A percentile compares a stretch with the other conserved stretches of the same genome.
phyloP scores from a whole-genome alignment of 805 yeast genomes.

The Millerozyma acaciae region DNA sequence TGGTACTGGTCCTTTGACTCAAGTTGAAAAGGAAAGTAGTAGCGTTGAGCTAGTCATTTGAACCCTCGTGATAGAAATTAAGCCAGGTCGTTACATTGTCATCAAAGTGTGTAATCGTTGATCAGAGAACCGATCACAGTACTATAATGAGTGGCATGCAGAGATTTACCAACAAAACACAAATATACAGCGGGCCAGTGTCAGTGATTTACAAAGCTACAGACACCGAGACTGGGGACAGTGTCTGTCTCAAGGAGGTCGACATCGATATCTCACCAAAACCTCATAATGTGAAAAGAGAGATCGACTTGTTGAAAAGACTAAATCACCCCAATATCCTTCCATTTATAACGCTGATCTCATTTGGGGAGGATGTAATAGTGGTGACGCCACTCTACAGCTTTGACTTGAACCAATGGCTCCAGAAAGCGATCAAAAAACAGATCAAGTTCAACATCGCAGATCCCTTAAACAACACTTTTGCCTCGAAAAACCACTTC shows the following conservation, averaged over 20 bases:
- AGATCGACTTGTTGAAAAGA: slow-evolving; percentile 23
- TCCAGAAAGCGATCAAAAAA: slow-evolving; percentile 16
- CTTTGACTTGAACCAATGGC: slow-evolving; percentile 21
- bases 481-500: slow-evolving; percentile 9
- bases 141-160: too few relatives aligned
- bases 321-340: slow-evolving; percentile 16
- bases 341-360: slow-evolving; percentile 17
- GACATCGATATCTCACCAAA: slow-evolving; percentile 32
- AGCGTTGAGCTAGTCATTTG: too few relatives aligned
- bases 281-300: slow-evolving; percentile 35
- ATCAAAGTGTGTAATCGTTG: too few relatives aligned
- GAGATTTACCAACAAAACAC: slow-evolving; percentile 15
- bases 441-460: slow-evolving; percentile 22
- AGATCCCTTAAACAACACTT: slow-evolving; percentile 15
- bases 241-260: slow-evolving; percentile 33
- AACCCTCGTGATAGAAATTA: too few relatives aligned
- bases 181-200: slow-evolving; percentile 32
- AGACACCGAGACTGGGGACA: slow-evolving; percentile 7
- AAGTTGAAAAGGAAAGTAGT: too few relatives aligned
- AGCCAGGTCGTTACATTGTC: too few relatives aligned
- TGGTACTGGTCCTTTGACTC: too few relatives aligned
- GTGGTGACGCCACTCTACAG: slow-evolving; percentile 31
- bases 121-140: too few relatives aligned
- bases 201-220: slow-evolving; percentile 29
- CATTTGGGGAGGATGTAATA: slow-evolving; percentile 27